These are phyloP conservation scores for Farysia itapuensis DNA, from an alignment of 1,284 basidiomycete species.

Conservation along the genomic window DNA sequence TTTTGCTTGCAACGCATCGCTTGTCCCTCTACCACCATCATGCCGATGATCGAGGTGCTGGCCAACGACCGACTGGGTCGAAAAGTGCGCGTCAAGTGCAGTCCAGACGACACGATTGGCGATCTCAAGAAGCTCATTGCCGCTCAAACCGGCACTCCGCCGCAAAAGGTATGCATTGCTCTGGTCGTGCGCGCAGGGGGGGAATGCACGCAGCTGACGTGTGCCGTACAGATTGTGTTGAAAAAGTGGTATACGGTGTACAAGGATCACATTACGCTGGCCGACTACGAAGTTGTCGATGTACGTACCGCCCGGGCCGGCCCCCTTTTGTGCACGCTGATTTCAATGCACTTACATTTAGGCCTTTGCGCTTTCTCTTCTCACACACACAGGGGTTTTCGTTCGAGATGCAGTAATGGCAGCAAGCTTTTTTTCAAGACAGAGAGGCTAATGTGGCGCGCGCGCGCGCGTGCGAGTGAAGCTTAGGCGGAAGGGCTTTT, in stretches of 20 bases:
- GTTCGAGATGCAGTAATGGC: slow-evolving; percentile 55
- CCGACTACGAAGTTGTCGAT: slow-evolving; percentile 74
- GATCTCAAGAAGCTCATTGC: slow-evolving; percentile 95
- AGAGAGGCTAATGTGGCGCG: no score
- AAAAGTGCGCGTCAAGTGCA: slow-evolving; percentile 65
- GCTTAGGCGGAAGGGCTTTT: no score
- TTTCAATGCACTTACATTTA: background rate
- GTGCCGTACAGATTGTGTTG: slow-evolving; percentile 76
- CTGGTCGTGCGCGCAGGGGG: no score
- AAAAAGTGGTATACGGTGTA: slow-evolving; percentile 78
- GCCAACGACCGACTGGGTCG: slow-evolving; percentile 95
- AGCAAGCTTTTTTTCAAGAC: no score
- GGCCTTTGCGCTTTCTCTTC: background rate
- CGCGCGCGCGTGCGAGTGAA: no score
- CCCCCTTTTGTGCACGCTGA: background rate
- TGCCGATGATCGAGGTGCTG: slow-evolving; percentile 73
- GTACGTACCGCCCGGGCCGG: slow-evolving; percentile 2
- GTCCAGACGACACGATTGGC: slow-evolving; percentile 89
- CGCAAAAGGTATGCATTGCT: slow-evolving; percentile 61
- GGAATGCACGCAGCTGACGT: no score
- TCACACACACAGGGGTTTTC: slow-evolving; percentile 13
- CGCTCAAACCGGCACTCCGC: slow-evolving; percentile 88
- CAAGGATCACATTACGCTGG: slow-evolving; percentile 74
- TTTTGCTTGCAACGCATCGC: background rate
- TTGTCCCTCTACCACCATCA: background rate